Evolutionary conservation across 2,329 filamentous ascomycete species (phyloP), one percentile per base, ranked within the genome.

Genomic region (Fusarium verticillioides): DNA sequence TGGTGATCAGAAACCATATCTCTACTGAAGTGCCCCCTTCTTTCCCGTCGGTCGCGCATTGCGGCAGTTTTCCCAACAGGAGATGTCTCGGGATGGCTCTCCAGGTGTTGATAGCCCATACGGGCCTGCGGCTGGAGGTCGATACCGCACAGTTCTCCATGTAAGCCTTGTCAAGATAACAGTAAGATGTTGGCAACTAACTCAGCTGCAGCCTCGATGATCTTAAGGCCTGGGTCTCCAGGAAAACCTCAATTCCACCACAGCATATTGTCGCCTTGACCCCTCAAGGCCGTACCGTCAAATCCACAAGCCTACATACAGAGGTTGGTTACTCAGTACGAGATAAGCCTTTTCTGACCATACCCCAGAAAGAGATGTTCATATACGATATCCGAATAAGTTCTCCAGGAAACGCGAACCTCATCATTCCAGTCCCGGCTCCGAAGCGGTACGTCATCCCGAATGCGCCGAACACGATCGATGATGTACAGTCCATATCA

Each of bases 81-180:
- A 84, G 79, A 87, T 88, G 86, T 85, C 85, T 85, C 84, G 89
- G 87, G 84, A 97, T 97, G 94, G 93, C 94, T 86, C 90, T 96
- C 82, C 91, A 94, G 85, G 92, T 97, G 84, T 94, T 94, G 87
- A 92, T 97, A 81, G 95, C 94, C 88, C 95, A 97, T 85, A 95
- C 93, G 84, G 96, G 96, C 87, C 92, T 94, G 87, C 92, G 92
- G 84, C 88, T 97, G 81, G 88, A 91, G 82, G 89, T 93, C 82
- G 94, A 97, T 84, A 90, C 92, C 75, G 88, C 91, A 73, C 89
- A 91, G 80, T 93, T 96, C 83, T 87, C 89, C 77, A 93, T 92
- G 92, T 94, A 86, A 78, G 76, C 56, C 19, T 50, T 37, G 23
- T 50, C 15, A 58, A 39, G 23, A 44, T 40, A 28, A 26, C 26